These are phyloP conservation scores for Solanum appendiculatum DNA, from an alignment of 257 asterid genomes.

Conservation along the genomic window DNA sequence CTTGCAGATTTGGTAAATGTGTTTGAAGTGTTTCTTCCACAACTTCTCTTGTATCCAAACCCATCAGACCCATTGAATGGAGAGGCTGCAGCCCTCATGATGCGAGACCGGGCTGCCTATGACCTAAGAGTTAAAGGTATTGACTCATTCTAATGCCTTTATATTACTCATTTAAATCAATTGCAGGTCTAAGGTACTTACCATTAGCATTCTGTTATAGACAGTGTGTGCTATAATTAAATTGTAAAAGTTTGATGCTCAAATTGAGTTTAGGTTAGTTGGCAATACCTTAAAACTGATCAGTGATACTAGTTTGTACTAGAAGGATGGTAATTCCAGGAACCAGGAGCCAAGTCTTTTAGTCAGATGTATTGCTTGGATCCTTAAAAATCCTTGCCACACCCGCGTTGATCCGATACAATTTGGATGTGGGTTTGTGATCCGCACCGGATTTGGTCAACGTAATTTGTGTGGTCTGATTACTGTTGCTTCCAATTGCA, in stretches of 20 bases:
- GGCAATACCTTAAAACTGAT: not conserved
- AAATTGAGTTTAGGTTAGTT: not conserved
- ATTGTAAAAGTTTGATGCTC: not conserved
- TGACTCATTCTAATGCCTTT: not conserved
- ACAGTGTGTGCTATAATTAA: not conserved
- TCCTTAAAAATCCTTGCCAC: not conserved
- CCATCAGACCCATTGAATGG: conserved; percentile 95
- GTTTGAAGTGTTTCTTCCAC: conserved; percentile 93
- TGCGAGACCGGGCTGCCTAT: conserved; percentile 79
- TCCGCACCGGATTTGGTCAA: not conserved
- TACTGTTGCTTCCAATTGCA: too few relatives aligned
- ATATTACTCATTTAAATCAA: not conserved
- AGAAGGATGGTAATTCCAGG: not conserved
- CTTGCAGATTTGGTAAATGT: conserved; percentile 80
- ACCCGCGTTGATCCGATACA: not conserved
- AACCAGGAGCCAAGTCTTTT: not conserved
- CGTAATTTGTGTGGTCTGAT: not conserved
- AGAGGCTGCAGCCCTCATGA: conserved; percentile 93
- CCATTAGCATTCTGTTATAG: not conserved
- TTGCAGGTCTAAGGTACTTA: not conserved
- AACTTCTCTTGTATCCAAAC: conserved; percentile 89
- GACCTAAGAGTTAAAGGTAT: conserved; percentile 88
- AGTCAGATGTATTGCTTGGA: not conserved
- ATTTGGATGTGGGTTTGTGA: not conserved
- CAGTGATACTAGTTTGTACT: not conserved